Percentiles rank a stretch among this genome's conserved stretches.
phyloP scores from a whole-genome alignment of 371 early-diverging fungal species.

The Amoeboaphelidium occidentale region DNA sequence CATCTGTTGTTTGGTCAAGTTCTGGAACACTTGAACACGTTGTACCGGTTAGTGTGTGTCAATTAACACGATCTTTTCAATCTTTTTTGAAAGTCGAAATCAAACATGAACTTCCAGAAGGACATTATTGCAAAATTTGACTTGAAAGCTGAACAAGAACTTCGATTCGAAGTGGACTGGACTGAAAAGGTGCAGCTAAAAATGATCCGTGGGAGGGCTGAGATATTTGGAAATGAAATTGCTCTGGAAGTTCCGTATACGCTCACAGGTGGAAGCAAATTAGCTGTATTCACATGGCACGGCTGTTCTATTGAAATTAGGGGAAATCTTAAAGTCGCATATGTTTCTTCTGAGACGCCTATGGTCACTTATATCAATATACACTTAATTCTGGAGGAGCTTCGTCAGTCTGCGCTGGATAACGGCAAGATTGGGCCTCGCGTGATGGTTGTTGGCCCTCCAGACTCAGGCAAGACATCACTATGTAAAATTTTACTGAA shows the following conservation, averaged over 20 bases:
- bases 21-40: no score
- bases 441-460: slow-evolving; percentile 65
- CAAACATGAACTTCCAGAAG: no score
- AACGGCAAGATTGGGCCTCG: slow-evolving; percentile 27
- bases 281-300: slow-evolving; percentile 81
- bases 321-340: slow-evolving; percentile 48
- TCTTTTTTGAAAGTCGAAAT: no score
- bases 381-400: slow-evolving; percentile 61
- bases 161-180: slow-evolving; percentile 44
- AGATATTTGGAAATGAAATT: slow-evolving; percentile 74
- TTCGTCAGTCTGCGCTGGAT: slow-evolving; percentile 24
- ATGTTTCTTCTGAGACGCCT: slow-evolving; percentile 75
- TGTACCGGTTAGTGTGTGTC: no score
- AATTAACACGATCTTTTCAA: no score
- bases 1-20: no score
- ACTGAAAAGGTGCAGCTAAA: slow-evolving; percentile 5
- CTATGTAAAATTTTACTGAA: slow-evolving; percentile 52
- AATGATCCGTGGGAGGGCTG: slow-evolving; percentile 53
- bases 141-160: slow-evolving; percentile 34
- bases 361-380: slow-evolving; percentile 68
- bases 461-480: slow-evolving; percentile 74
- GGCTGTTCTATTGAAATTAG: slow-evolving; percentile 49
- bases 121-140: no score
- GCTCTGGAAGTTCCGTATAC: slow-evolving; percentile 41
- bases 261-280: slow-evolving; percentile 45